These are phyloP conservation scores for Antrodiella citrinella DNA, from an alignment of 768 basidiomycete species.

Conservation along the genomic window DNA sequence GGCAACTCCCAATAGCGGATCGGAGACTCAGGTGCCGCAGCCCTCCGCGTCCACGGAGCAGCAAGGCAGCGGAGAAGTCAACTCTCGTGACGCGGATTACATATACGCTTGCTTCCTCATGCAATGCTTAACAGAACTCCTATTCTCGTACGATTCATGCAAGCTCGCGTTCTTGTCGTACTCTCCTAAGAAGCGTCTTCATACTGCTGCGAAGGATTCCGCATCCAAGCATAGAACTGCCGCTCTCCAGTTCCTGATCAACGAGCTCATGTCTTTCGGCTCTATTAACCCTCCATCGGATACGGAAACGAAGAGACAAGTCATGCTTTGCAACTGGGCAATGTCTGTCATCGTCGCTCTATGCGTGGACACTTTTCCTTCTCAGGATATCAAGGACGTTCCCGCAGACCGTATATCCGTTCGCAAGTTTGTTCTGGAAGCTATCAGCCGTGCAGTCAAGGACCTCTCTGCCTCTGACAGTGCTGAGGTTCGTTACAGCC, in stretches of 20 bases:
- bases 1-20: background rate
- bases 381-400: conserved; percentile 66
- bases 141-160: conserved; percentile 90
- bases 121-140: conserved; percentile 85
- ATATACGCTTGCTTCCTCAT: conserved; percentile 77
- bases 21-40: background rate
- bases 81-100: conserved; percentile 19
- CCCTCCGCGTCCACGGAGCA: background rate
- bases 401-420: conserved; percentile 75
- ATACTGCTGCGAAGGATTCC: conserved; percentile 57
- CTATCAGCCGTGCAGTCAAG: conserved; percentile 79
- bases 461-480: conserved; percentile 55
- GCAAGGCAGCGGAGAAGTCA: background rate
- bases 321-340: conserved; percentile 73
- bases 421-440: conserved; percentile 89
- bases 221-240: conserved; percentile 50
- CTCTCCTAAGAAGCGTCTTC: conserved; percentile 51
- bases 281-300: conserved; percentile 59
- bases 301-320: conserved; percentile 44
- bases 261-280: conserved; percentile 74
- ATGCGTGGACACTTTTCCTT: conserved; percentile 75
- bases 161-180: conserved; percentile 83
- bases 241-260: conserved; percentile 74
- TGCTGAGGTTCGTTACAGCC: conserved; percentile 73
- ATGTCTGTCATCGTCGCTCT: conserved; percentile 87